Conservation (phyloP, 768 basidiomycete species). For the Lactarius trivialis region DNA sequence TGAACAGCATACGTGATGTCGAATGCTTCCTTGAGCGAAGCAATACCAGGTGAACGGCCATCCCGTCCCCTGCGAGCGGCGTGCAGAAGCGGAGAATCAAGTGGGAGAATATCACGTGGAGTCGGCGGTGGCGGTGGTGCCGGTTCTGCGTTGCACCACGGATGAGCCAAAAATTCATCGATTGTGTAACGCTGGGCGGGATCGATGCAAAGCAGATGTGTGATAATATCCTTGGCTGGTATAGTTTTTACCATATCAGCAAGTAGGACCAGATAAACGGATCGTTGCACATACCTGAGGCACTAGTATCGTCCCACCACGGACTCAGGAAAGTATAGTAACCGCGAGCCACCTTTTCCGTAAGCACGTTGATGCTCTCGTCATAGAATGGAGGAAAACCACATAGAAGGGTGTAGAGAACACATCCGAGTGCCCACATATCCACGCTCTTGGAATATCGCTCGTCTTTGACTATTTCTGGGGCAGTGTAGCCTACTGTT, state of each 20-base stretch:
- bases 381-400: constrained; percentile 99
- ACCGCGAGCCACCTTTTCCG: constrained; percentile 95
- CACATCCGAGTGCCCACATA: constrained; percentile 99
- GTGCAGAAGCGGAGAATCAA: constrained; percentile 89
- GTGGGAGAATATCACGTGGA: constrained; percentile 42
- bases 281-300: constrained; percentile 47
- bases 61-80: constrained; percentile 67
- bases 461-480: constrained; percentile 99
- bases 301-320: constrained; percentile 97
- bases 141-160: constrained; percentile 80
- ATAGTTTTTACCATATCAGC: constrained; percentile 6
- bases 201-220: constrained; percentile 91
- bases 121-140: constrained; percentile 61
- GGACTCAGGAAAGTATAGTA: constrained; percentile 98
- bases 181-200: constrained; percentile 95
- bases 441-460: constrained; percentile 94
- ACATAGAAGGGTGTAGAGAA: constrained; percentile 96
- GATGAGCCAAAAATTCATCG: constrained; percentile 94
- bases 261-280: constrained; percentile 7
- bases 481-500: constrained; percentile 99
- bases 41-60: constrained; percentile 86
- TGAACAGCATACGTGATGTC: constrained; percentile 99
- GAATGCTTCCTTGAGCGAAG: constrained; percentile 94
- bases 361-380: constrained; percentile 95
- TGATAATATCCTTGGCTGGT: constrained; percentile 89